Conservation (phyloP, 306 rosid genomes). For the Inga oerstediana region DNA sequence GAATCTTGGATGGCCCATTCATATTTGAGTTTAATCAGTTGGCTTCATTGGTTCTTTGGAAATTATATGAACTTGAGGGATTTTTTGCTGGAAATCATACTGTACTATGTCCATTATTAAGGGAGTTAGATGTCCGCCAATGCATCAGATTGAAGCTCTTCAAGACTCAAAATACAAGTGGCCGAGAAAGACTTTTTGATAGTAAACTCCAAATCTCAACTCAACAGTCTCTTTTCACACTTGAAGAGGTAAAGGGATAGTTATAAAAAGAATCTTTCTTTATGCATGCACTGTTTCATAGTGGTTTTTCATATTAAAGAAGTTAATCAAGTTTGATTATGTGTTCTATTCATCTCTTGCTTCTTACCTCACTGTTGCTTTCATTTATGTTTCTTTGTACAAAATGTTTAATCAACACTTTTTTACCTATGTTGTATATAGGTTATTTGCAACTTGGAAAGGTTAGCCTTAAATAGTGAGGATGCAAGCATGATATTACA, state of each 20-base stretch:
- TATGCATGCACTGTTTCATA: background rate
- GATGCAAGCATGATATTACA: background rate
- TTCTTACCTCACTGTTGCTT: background rate
- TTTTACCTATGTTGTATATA: no score
- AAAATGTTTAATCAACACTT: background rate
- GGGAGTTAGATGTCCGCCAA: background rate
- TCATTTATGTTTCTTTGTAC: background rate
- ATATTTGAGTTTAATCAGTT: background rate
- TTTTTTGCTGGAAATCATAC: background rate
- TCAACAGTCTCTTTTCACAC: background rate
- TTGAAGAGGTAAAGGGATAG: background rate
- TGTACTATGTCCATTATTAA: background rate
- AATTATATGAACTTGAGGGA: background rate
- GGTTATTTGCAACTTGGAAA: background rate
- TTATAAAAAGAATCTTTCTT: background rate
- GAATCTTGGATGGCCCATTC: background rate
- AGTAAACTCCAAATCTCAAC: background rate
- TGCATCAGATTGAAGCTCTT: background rate
- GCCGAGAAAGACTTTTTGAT: background rate
- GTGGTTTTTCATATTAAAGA: no score
- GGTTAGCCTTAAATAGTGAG: background rate
- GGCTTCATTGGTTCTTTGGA: background rate
- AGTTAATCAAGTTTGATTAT: no score
- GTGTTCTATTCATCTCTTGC: background rate
- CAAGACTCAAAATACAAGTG: background rate